Base-by-base conservation (phyloP, 1,139 yeast genomes). In the Maudiozyma humilis region DNA sequence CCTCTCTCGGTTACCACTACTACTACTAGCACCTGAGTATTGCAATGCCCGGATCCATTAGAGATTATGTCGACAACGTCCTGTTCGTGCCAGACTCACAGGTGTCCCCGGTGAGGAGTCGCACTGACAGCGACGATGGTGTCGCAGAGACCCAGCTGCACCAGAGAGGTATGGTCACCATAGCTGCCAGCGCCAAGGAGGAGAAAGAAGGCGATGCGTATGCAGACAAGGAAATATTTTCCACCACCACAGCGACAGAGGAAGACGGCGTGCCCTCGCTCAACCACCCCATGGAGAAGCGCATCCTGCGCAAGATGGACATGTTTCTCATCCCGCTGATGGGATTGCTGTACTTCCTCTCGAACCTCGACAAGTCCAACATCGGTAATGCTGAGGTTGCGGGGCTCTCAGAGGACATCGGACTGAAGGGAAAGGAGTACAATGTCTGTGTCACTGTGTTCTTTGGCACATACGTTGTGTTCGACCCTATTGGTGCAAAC, bases 331-430 rank as follows among this genome's bases (percentile, higher is more conserved):
- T 77, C 47, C 82, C 82, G 1, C 69, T 76, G 68, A 62, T 77
- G 50, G 69, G 75, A 18, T 55, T 72, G 38, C 67, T 76, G 42
- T 78, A 77, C 53, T 72, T 78, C 50, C 65, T 76, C 48, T 75
- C 78, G 43, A 76, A 75, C 53, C 60, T 78, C 52, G 83, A 78
- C 59, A 67, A 79, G 51, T 75, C 77, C 42, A 76, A 76, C 56
- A 76, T 77, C 49, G 82, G 82, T 44, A 71, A 75, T 51, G 82
- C 82, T 1, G 69, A 76, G 52, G 68, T 77, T 15, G 82, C 79
- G 32, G 80, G 80, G 10, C 57, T 78, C 47, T 72, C 74, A 45
- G 64, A 68, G 37, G 79, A 75, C 50, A 56, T 78, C 43, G 69
- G 70, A 1, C 64, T 78, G 38, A 57, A 58, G 4, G 78, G 76